Conservation (phyloP, 257 asterid genomes). For the Plantago elongata region DNA sequence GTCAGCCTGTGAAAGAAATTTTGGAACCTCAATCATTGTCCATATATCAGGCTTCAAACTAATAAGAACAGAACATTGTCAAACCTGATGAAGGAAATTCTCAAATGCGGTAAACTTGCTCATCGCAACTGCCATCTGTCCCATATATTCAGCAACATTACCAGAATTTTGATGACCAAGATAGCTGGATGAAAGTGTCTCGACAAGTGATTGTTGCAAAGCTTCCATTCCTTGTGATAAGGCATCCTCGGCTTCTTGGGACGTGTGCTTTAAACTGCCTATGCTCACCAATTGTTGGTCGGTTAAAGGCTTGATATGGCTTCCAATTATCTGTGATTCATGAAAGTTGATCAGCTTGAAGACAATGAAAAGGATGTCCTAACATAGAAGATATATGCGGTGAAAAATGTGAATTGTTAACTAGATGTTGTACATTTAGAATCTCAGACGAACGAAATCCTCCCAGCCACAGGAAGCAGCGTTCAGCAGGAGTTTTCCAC, state of each 20-base stretch:
- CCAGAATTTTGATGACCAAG: constrained; percentile 31
- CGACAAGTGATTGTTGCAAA: constrained; percentile 39
- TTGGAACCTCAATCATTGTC: too few species aligned
- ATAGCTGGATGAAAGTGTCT: constrained; percentile 47
- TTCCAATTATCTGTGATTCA: constrained; percentile 33
- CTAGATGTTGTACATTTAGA: constrained; percentile 30
- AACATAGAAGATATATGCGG: neutral
- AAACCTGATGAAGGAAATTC: constrained; percentile 59
- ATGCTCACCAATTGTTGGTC: constrained; percentile 64
- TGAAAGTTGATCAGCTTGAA: neutral
- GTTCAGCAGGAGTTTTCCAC: constrained; percentile 59
- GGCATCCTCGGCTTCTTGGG: constrained; percentile 67
- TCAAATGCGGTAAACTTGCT: constrained; percentile 54
- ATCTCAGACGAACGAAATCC: constrained; percentile 56
- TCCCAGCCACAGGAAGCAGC: constrained; percentile 61
- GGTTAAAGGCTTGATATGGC: constrained; percentile 53
- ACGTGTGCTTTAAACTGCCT: constrained; percentile 49
- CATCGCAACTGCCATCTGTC: constrained; percentile 64
- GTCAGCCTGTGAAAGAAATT: constrained; percentile 51
- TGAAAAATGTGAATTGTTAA: too few species aligned
- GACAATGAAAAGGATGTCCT: neutral
- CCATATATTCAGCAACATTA: constrained; percentile 47
- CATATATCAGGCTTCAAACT: too few species aligned
- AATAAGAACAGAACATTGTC: too few species aligned
- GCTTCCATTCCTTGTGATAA: constrained; percentile 57